These are phyloP conservation scores for Arthrobotrys musiformis DNA, from an alignment of 2,329 filamentous ascomycete genomes.

Conservation along the genomic window DNA sequence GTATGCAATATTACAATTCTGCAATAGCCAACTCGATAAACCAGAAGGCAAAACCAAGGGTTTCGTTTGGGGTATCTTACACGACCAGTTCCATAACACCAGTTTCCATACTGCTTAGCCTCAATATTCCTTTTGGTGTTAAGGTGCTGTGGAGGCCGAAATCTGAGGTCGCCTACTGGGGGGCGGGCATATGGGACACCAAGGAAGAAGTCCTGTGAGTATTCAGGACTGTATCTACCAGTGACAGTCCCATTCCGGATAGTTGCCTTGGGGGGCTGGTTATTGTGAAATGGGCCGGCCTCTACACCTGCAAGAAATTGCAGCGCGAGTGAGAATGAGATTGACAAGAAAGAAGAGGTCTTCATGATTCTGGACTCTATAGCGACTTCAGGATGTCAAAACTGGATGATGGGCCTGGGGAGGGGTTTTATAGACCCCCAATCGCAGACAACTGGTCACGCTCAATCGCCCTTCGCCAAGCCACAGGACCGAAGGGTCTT, in stretches of 20 bases:
- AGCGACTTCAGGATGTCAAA: background rate
- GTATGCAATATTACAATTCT: no score
- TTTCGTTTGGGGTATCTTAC: conserved; percentile 27
- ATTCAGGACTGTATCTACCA: conserved; percentile 63
- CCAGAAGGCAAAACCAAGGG: conserved; percentile 56
- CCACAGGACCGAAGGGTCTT: background rate
- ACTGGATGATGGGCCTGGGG: background rate
- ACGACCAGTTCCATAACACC: conserved; percentile 59
- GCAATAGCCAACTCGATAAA: no score
- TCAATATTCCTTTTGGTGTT: conserved; percentile 57
- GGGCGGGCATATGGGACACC: conserved; percentile 71
- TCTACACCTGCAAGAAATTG: background rate
- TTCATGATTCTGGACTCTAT: conserved; percentile 4
- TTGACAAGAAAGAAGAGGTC: background rate
- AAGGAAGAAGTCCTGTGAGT: conserved; percentile 67
- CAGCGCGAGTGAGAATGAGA: background rate
- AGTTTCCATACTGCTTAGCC: conserved; percentile 59
- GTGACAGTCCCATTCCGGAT: conserved; percentile 66
- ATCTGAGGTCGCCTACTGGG: conserved; percentile 68
- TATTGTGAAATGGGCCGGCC: background rate
- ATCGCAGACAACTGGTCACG: background rate
- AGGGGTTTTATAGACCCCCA: background rate
- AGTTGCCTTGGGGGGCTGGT: background rate
- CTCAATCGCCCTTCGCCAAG: background rate
- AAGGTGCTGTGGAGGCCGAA: conserved; percentile 62